These are phyloP conservation scores for Stagonosporopsis cucurbitacearum DNA, from an alignment of 2,329 filamentous ascomycete species.

Conservation along the genomic window DNA sequence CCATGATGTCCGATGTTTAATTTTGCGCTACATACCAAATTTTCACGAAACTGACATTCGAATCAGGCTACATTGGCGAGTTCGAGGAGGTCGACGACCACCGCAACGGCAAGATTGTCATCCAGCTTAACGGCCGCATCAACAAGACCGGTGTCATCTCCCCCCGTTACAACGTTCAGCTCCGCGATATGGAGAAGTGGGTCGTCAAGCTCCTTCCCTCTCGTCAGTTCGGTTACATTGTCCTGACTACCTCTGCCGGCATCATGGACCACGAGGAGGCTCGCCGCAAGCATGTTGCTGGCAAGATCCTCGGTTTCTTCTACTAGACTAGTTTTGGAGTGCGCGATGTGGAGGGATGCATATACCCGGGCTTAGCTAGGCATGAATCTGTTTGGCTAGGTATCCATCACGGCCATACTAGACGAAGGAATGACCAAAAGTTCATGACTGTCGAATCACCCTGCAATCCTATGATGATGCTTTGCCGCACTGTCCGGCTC, in stretches of 20 bases:
- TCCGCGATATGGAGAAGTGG: conserved; percentile 99
- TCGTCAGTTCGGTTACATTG: conserved; percentile 99
- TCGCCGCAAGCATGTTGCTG: conserved; percentile 96
- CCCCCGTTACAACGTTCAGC: conserved; percentile 98
- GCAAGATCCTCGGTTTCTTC: conserved; percentile 99
- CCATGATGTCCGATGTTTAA: conserved; percentile 91
- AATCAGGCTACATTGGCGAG: conserved; percentile 93
- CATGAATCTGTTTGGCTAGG: conserved; percentile 33
- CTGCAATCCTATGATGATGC: not conserved
- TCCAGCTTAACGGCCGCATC: conserved; percentile 98
- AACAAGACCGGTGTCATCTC: conserved; percentile 99
- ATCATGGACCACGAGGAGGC: conserved; percentile 99
- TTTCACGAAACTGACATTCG: conserved; percentile 20
- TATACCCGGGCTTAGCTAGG: conserved; percentile 40
- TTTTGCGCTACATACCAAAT: conserved; percentile 85
- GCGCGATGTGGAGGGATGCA: conserved; percentile 33
- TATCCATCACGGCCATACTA: conserved; percentile 38
- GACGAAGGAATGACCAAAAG: conserved; percentile 43
- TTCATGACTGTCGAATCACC: conserved; percentile 20
- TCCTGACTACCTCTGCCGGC: conserved; percentile 97
- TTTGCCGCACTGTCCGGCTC: not conserved
- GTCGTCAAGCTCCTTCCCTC: conserved; percentile 98
- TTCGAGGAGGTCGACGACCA: conserved; percentile 99
- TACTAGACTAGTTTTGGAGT: conserved; percentile 68
- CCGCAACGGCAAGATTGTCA: conserved; percentile 99